Evolutionary conservation across 768 basidiomycete genomes (phyloP).

Genomic region (Mycena indigotica): DNA sequence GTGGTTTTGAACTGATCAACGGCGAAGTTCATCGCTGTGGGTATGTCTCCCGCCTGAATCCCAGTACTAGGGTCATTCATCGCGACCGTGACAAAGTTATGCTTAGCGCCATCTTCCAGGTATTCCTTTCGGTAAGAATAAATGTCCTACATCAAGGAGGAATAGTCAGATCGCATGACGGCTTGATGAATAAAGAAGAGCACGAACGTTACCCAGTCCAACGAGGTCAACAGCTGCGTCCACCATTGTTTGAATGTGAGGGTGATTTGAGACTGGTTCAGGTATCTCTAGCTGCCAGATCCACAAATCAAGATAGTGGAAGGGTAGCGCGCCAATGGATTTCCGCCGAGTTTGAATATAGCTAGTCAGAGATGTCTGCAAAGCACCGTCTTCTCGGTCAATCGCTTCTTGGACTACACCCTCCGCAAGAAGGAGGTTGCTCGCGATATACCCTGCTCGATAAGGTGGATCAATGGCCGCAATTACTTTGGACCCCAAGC

Average conservation of each 20-base stretch:
- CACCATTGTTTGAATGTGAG: constrained; percentile 18
- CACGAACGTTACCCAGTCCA: constrained; percentile 23
- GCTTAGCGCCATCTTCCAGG: constrained; percentile 22
- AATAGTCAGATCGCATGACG: neutral
- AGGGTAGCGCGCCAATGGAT: constrained; percentile 21
- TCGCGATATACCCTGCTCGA: constrained; percentile 12
- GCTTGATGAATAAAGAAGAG: neutral
- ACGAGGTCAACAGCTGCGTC: constrained; percentile 20
- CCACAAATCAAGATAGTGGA: constrained; percentile 22
- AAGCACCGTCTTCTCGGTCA: constrained; percentile 19
- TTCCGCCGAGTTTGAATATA: constrained; percentile 23
- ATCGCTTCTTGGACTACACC: constrained; percentile 24
- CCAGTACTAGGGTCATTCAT: constrained; percentile 22
- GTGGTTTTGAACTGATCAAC: constrained; percentile 10
- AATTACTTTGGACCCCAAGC: constrained; percentile 16
- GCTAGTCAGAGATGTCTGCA: constrained; percentile 17
- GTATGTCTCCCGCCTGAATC: constrained; percentile 17
- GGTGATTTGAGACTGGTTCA: constrained; percentile 13
- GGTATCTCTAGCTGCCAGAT: constrained; percentile 20
- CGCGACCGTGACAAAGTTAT: constrained; percentile 29
- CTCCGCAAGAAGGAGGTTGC: constrained; percentile 22
- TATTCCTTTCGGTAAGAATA: constrained; percentile 30
- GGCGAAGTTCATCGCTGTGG: constrained; percentile 26
- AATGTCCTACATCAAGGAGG: constrained; percentile 21
- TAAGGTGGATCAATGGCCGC: constrained; percentile 18